Percentiles rank a stretch among this genome's conserved stretches.
Evolutionary conservation across 2,329 filamentous ascomycete species (phyloP).

Genomic region (Diplodia mutila): DNA sequence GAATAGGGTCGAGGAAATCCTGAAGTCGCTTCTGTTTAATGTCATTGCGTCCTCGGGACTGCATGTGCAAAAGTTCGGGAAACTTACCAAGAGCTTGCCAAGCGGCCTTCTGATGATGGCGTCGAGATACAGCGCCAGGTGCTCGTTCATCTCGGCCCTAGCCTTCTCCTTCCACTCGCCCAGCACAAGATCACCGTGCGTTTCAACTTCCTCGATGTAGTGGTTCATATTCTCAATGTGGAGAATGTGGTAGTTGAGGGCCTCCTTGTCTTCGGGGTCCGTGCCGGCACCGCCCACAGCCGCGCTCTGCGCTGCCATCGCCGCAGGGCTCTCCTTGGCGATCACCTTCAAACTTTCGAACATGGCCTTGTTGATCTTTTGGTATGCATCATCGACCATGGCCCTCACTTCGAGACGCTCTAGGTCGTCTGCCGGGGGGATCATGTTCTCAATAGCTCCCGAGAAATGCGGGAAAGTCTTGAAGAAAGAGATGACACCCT

Average conservation of each 20-base stretch:
- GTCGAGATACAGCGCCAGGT: slow-evolving; percentile 83
- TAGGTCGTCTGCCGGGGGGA: slow-evolving; percentile 52
- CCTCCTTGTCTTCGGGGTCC: slow-evolving; percentile 89
- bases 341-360: slow-evolving; percentile 97
- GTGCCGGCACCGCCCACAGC: slow-evolving; percentile 32
- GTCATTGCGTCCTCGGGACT: neutral
- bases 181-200: slow-evolving; percentile 72
- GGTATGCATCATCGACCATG: slow-evolving; percentile 84
- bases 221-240: slow-evolving; percentile 99
- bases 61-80: neutral
- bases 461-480: slow-evolving; percentile 88
- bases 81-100: slow-evolving; percentile 73
- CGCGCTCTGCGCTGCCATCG: slow-evolving; percentile 56
- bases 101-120: slow-evolving; percentile 87
- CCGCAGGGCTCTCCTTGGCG: slow-evolving; percentile 68
- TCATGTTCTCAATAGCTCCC: slow-evolving; percentile 81
- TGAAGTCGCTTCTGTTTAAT: slow-evolving; percentile 32
- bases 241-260: slow-evolving; percentile 94
- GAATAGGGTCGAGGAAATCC: slow-evolving; percentile 89
- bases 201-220: slow-evolving; percentile 88
- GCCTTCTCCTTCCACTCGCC: slow-evolving; percentile 83
- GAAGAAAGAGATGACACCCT: slow-evolving; percentile 94
- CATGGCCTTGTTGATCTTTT: slow-evolving; percentile 89
- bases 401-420: slow-evolving; percentile 68
- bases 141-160: slow-evolving; percentile 76